These are phyloP conservation scores for Oryza meridionalis DNA, from an alignment of 176 grass and related monocot genomes.

Conservation along the genomic window DNA sequence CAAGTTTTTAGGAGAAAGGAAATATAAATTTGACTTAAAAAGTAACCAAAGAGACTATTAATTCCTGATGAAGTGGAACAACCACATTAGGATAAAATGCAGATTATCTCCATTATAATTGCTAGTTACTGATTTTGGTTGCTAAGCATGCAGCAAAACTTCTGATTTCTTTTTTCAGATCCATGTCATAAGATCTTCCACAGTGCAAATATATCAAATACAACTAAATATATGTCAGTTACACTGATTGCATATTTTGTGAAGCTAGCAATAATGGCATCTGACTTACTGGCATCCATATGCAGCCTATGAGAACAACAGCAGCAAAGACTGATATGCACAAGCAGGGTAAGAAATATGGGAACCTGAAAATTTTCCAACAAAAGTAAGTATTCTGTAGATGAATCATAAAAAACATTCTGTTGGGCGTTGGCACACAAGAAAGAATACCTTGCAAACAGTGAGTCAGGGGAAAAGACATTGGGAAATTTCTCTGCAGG, in stretches of 20 bases:
- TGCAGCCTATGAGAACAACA: constrained; percentile 74
- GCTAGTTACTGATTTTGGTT: neutral
- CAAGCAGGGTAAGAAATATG: constrained; percentile 90
- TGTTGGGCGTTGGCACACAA: neutral
- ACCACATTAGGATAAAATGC: neutral
- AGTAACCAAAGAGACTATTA: too few species aligned
- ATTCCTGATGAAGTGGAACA: too few species aligned
- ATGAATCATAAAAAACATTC: constrained; percentile 18
- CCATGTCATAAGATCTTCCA: neutral
- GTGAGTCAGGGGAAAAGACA: constrained; percentile 76
- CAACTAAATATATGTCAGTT: neutral
- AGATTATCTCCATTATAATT: neutral
- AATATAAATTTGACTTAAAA: neutral
- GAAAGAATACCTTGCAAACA: constrained; percentile 68
- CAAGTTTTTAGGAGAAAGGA: neutral
- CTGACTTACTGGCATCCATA: constrained; percentile 83
- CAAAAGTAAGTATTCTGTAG: constrained; percentile 33
- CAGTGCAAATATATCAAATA: neutral
- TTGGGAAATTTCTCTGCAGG: constrained; percentile 92
- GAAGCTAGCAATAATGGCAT: neutral
- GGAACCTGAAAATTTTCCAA: constrained; percentile 62
- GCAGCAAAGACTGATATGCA: constrained; percentile 69
- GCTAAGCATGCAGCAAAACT: neutral
- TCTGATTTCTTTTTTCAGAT: neutral
- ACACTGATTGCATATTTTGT: neutral